Conservation (phyloP, 805 yeast species). For the Myxozyma nipponensis region DNA sequence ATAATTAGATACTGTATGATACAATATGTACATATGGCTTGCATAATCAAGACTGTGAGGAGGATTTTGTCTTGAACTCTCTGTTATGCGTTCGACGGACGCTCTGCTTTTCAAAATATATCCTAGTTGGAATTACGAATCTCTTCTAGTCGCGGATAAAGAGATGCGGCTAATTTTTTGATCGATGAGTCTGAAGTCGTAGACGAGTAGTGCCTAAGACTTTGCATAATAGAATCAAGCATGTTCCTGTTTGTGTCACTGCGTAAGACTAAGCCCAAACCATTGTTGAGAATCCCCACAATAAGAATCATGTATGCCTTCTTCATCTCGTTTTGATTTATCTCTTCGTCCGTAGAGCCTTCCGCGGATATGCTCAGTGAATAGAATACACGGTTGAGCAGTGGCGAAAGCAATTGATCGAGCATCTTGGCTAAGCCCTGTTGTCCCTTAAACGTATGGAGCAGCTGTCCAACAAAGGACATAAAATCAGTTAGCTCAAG, state of each 20-base stretch:
- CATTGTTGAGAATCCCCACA: slow-evolving; percentile 68
- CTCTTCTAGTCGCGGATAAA: slow-evolving; percentile 18
- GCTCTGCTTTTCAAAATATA: no score
- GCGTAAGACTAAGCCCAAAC: slow-evolving; percentile 71
- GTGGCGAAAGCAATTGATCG: slow-evolving; percentile 69
- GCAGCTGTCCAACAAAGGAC: slow-evolving; percentile 81
- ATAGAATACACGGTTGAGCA: slow-evolving; percentile 42
- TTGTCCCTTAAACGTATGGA: slow-evolving; percentile 66
- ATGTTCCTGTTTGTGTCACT: slow-evolving; percentile 42
- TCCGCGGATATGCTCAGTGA: slow-evolving; percentile 23
- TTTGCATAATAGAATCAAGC: slow-evolving; percentile 20
- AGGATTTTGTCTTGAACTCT: no score
- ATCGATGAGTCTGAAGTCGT: slow-evolving; percentile 20
- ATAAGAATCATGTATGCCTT: slow-evolving; percentile 67
- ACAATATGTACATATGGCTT: no score
- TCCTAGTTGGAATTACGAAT: slow-evolving; percentile 5
- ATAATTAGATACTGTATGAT: no score
- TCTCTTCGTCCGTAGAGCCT: slow-evolving; percentile 56
- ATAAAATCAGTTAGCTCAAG: slow-evolving; percentile 67
- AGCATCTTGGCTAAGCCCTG: slow-evolving; percentile 68
- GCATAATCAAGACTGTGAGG: no score
- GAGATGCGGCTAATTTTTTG: slow-evolving; percentile 22
- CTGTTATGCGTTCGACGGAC: no score
- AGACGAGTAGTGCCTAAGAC: slow-evolving; percentile 22
- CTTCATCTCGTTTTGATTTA: slow-evolving; percentile 64